These are phyloP conservation scores for Cyclotella choctawhatcheeana DNA, from an alignment of 108 stramenopile species.

Conservation along the genomic window DNA sequence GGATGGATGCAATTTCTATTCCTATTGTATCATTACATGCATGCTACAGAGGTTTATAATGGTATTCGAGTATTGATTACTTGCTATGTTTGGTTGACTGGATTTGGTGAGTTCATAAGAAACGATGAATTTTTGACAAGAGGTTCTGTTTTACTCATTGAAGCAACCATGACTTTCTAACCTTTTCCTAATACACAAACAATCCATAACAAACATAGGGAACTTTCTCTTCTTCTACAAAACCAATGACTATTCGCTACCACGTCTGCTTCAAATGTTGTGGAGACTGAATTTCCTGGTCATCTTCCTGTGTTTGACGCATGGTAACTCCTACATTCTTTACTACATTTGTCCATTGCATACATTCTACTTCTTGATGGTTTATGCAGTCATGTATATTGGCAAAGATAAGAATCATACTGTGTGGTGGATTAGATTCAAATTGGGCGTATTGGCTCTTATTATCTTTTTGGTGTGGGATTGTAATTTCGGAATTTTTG, in stretches of 20 bases:
- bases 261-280: conserved; percentile 95
- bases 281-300: conserved; percentile 98
- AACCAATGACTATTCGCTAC: conserved; percentile 88
- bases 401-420: conserved; percentile 77
- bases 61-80: conserved; percentile 96
- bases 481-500: conserved; percentile 74
- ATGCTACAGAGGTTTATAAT: conserved; percentile 96
- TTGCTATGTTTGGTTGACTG: conserved; percentile 99
- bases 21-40: conserved; percentile 97
- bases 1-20: conserved; percentile 99
- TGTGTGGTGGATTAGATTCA: conserved; percentile 90
- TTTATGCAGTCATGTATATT: conserved; percentile 91
- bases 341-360: conserved; percentile 99
- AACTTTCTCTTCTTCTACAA: conserved; percentile 97
- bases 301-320: conserved; percentile 87
- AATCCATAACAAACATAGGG: too few relatives aligned
- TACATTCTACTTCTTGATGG: conserved; percentile 97
- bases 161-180: too few relatives aligned
- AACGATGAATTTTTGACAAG: too few relatives aligned
- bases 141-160: background rate
- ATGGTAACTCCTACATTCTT: conserved; percentile 95
- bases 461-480: conserved; percentile 94
- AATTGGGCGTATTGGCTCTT: conserved; percentile 78
- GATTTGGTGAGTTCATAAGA: conserved; percentile 76
- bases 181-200: too few relatives aligned